These are phyloP conservation scores for Hyaloscypha finlandica DNA, from an alignment of 495 filamentous ascomycete genomes.

Conservation along the genomic window DNA sequence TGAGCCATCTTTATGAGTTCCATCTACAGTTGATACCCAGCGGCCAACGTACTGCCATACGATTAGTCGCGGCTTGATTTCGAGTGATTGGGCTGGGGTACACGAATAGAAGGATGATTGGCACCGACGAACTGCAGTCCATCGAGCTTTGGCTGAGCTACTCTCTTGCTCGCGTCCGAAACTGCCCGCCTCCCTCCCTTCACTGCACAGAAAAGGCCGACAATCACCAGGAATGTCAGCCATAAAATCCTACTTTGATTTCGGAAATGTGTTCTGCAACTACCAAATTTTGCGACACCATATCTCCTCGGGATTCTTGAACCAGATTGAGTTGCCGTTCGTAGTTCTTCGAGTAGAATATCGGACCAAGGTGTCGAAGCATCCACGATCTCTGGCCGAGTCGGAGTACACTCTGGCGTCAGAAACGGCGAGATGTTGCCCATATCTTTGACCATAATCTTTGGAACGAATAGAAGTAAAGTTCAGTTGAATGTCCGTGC, in stretches of 20 bases:
- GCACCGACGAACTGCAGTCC: conserved; percentile 17
- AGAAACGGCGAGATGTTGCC: neutral
- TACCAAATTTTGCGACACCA: neutral
- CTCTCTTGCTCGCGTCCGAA: neutral
- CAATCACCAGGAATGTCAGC: conserved; percentile 1
- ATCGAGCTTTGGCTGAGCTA: neutral
- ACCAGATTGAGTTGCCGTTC: neutral
- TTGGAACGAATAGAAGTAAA: neutral
- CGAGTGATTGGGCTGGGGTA: neutral
- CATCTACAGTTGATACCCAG: conserved; percentile 13
- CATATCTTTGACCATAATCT: neutral
- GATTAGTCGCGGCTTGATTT: neutral
- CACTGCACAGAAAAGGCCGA: neutral
- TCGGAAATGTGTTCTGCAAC: neutral
- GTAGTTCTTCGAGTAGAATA: conserved; percentile 1
- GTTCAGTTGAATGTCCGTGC: neutral
- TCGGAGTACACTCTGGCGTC: neutral
- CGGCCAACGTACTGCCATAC: conserved; percentile 13
- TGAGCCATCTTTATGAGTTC: conserved; percentile 14
- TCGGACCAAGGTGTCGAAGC: conserved; percentile 2
- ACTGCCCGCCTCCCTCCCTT: neutral
- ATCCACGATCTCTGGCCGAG: conserved; percentile 1
- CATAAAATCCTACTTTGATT: conserved; percentile 4
- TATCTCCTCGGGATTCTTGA: neutral
- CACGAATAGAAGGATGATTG: conserved; percentile 13